phyloP scores from a whole-genome alignment of 148 eudicot species.

The Diospyros kaki region DNA sequence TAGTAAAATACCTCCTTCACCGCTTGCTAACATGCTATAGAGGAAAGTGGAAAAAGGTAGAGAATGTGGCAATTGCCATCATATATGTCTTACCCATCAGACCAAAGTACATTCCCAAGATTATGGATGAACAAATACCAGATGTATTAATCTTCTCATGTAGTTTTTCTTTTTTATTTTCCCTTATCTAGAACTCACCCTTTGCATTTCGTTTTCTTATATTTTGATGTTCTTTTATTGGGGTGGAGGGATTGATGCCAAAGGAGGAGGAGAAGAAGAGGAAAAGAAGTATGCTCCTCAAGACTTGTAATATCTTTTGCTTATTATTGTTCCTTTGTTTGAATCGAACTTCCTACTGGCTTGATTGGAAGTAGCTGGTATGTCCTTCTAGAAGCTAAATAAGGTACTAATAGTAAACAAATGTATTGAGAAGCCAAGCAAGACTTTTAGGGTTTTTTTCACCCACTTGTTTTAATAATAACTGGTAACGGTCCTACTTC shows the following conservation, averaged over 20 bases:
- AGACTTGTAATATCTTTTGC: not conserved
- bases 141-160: not conserved
- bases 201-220: no score
- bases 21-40: not conserved
- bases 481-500: no score
- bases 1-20: not conserved
- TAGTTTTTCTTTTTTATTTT: not conserved
- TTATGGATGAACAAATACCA: not conserved
- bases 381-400: not conserved
- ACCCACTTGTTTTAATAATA: no score
- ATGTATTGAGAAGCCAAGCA: no score
- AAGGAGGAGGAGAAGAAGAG: not conserved
- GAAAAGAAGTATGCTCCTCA: not conserved
- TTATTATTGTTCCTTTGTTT: not conserved
- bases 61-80: not conserved
- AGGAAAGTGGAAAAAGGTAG: not conserved
- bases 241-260: not conserved
- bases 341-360: not conserved
- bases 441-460: no score
- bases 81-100: not conserved
- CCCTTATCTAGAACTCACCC: not conserved
- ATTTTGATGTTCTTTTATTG: no score
- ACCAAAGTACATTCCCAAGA: not conserved
- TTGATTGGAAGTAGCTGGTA: slow-evolving; percentile 2
- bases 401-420: no score